These are phyloP conservation scores for Cryptomeria japonica DNA, from an alignment of 75 land plant species.

Conservation along the genomic window DNA sequence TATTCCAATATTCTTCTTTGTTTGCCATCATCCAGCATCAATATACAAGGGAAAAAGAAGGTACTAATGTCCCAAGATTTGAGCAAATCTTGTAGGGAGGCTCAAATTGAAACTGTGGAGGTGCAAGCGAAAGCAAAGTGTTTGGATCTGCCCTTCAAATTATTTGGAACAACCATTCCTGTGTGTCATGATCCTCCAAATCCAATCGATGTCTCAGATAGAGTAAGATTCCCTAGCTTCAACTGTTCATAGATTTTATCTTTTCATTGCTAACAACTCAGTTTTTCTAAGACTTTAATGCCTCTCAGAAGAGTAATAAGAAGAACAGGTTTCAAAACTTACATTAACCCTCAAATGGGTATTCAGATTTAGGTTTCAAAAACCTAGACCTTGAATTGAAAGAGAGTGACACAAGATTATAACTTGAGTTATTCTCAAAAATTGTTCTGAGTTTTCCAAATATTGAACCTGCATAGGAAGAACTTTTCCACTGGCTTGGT, in stretches of 20 bases:
- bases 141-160: conserved; percentile 8
- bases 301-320: neutral
- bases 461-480: neutral
- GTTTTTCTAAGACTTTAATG: neutral
- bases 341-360: neutral
- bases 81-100: neutral
- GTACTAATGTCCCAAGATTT: neutral
- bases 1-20: neutral
- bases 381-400: neutral
- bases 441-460: neutral
- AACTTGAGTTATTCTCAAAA: neutral
- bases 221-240: neutral
- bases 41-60: neutral
- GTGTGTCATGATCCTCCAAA: neutral
- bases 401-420: neutral
- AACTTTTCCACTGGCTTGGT: neutral
- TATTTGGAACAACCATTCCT: conserved; percentile 9
- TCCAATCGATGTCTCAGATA: neutral
- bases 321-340: neutral
- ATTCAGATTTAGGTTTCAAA: neutral
- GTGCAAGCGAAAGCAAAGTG: neutral
- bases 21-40: neutral
- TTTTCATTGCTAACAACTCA: neutral
- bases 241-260: neutral
- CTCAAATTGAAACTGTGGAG: neutral